phyloP scores from a whole-genome alignment of 2,329 filamentous ascomycete genomes.

The Penicillium janthinellum region DNA sequence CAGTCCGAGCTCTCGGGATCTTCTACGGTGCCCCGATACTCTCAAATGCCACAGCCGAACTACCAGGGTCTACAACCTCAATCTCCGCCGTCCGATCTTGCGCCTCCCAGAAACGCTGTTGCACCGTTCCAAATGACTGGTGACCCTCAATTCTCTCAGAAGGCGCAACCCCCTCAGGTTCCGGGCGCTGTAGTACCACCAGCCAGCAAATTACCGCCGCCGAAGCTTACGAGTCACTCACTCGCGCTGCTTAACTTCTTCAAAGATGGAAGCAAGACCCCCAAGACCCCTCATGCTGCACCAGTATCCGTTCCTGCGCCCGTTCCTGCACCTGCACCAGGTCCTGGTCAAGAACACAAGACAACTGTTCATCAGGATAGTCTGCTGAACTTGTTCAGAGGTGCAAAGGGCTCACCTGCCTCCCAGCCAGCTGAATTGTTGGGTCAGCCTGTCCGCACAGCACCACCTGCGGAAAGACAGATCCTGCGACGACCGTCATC shows the following conservation, averaged over 20 bases:
- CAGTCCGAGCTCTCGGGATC: constrained; percentile 26
- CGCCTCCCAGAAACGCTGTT: constrained; percentile 30
- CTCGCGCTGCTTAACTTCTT: constrained; percentile 62
- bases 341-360: constrained; percentile 20
- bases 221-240: constrained; percentile 60
- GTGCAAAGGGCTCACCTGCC: constrained; percentile 18
- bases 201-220: constrained; percentile 60
- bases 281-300: constrained; percentile 25
- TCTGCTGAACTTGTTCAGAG: constrained; percentile 39
- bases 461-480: constrained; percentile 25
- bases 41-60: constrained; percentile 27
- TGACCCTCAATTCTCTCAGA: constrained; percentile 48
- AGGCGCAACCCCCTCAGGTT: constrained; percentile 34
- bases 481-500: constrained; percentile 36
- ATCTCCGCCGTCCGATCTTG: constrained; percentile 14
- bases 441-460: constrained; percentile 44
- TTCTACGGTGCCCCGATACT: constrained; percentile 25
- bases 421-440: constrained; percentile 45
- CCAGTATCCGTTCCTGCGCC: constrained; percentile 16
- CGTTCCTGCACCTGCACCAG: constrained; percentile 9
- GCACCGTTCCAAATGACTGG: constrained; percentile 52
- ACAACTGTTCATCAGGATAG: constrained; percentile 43
- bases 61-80: constrained; percentile 24
- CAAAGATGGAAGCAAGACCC: constrained; percentile 43
- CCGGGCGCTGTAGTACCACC: constrained; percentile 55